A percentile compares a stretch with the other conserved stretches of the same genome.
Evolutionary conservation across 257 asterid species (phyloP).

Genomic region (Fraxinus pennsylvanica): DNA sequence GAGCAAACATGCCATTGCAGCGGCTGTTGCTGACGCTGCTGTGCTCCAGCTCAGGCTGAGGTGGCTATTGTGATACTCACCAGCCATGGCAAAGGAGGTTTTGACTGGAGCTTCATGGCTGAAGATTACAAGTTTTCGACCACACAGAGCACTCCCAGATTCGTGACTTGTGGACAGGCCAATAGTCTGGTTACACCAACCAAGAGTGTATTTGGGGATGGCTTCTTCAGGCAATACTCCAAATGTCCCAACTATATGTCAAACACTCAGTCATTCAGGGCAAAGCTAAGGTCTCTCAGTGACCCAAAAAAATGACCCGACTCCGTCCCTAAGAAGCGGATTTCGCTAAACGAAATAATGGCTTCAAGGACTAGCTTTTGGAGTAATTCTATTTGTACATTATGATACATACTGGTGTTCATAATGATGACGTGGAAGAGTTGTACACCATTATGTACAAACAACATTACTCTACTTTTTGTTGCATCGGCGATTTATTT

Average conservation of each 20-base stretch:
- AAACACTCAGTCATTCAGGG: slow-evolving; percentile 71
- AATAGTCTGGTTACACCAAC: slow-evolving; percentile 52
- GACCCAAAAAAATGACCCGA: slow-evolving; percentile 87
- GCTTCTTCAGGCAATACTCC: slow-evolving; percentile 57
- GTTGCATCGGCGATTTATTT: too few species aligned
- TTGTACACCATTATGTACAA: too few species aligned
- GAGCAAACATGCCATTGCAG: slow-evolving; percentile 79
- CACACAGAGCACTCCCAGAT: slow-evolving; percentile 80
- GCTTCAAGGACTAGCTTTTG: slow-evolving; percentile 76
- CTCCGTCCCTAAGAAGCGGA: slow-evolving; percentile 50
- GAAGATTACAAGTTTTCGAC: slow-evolving; percentile 63
- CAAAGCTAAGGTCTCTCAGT: slow-evolving; percentile 75
- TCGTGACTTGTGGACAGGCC: slow-evolving; percentile 44
- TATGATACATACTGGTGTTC: too few species aligned
- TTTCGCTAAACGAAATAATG: slow-evolving; percentile 71
- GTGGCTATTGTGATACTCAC: slow-evolving; percentile 88
- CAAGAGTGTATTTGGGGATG: slow-evolving; percentile 79
- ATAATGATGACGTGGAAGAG: too few species aligned
- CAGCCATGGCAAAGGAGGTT: slow-evolving; percentile 60
- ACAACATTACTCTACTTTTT: too few species aligned
- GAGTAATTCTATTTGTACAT: too few species aligned
- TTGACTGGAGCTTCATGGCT: slow-evolving; percentile 54
- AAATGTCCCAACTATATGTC: slow-evolving; percentile 75
- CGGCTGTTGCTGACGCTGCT: slow-evolving; percentile 94
- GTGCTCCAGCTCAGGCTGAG: slow-evolving; percentile 97